Percentiles rank a stretch among this genome's conserved stretches.
Evolutionary conservation across 208 protist genomes (phyloP).

Genomic region (Phytomonas francai): DNA sequence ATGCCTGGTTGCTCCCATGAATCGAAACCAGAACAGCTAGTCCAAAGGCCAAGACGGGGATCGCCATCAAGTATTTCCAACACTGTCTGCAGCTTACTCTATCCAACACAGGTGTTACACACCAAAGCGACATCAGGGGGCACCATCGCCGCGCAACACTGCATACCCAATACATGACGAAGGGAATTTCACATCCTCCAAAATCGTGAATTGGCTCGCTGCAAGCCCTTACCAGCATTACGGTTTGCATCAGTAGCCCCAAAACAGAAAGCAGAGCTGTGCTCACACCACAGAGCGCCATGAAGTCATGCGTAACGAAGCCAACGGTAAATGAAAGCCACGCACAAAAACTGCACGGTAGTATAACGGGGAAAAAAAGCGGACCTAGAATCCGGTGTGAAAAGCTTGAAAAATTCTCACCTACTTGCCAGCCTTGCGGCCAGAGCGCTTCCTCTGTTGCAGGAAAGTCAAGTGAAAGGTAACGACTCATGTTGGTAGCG

Average conservation of each 20-base stretch:
- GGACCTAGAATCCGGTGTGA: slow-evolving; percentile 20
- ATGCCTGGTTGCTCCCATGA: background rate
- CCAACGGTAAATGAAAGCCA: slow-evolving; percentile 47
- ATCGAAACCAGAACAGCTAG: background rate
- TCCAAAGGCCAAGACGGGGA: slow-evolving; percentile 18
- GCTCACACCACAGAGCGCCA: slow-evolving; percentile 67
- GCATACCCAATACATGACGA: slow-evolving; percentile 64
- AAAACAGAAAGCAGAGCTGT: slow-evolving; percentile 48
- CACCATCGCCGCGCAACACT: slow-evolving; percentile 30
- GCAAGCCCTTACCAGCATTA: slow-evolving; percentile 51
- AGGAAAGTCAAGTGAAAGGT: slow-evolving; percentile 38
- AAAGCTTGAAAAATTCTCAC: slow-evolving; percentile 35
- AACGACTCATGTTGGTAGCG: slow-evolving; percentile 1
- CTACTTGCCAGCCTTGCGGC: slow-evolving; percentile 17
- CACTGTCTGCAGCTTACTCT: slow-evolving; percentile 17
- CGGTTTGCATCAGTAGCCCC: slow-evolving; percentile 33
- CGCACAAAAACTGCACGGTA: slow-evolving; percentile 22
- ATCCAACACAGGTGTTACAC: slow-evolving; percentile 51
- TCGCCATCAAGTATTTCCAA: slow-evolving; percentile 30
- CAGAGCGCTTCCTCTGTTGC: slow-evolving; percentile 27
- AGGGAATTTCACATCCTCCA: slow-evolving; percentile 62
- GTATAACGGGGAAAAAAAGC: slow-evolving; percentile 21
- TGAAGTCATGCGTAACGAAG: slow-evolving; percentile 37
- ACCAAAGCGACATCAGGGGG: slow-evolving; percentile 57
- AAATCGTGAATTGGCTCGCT: slow-evolving; percentile 21